Conservation (phyloP, 352 stramenopile species). For the Globisporangium radiosum region DNA sequence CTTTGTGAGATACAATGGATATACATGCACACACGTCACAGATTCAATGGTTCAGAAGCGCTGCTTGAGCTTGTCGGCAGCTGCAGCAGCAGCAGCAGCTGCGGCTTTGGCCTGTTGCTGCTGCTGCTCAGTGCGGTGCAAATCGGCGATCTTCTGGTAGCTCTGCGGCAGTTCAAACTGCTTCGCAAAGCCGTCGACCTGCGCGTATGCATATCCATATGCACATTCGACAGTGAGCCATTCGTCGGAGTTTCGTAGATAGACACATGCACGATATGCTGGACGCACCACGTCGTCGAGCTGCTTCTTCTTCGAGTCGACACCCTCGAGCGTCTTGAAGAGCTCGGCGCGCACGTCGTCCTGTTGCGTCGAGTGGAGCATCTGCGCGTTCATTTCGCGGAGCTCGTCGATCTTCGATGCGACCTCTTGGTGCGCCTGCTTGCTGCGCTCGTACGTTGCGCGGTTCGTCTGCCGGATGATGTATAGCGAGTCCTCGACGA, state of each 20-base stretch:
- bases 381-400: constrained; percentile 44
- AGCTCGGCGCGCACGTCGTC: constrained; percentile 47
- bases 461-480: constrained; percentile 76
- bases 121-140: constrained; percentile 30
- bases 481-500: constrained; percentile 70
- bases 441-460: constrained; percentile 57
- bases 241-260: no score
- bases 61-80: constrained; percentile 4
- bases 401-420: constrained; percentile 57
- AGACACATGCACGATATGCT: no score
- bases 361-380: constrained; percentile 49
- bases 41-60: neutral
- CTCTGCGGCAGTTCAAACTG: constrained; percentile 68
- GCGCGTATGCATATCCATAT: neutral
- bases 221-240: no score
- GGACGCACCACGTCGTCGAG: constrained; percentile 46
- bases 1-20: no score
- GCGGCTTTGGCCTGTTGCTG: constrained; percentile 19
- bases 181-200: constrained; percentile 63
- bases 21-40: no score
- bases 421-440: constrained; percentile 43
- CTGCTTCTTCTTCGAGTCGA: constrained; percentile 55
- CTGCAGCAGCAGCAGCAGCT: constrained; percentile 11
- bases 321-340: constrained; percentile 47
- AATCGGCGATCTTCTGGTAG: constrained; percentile 63